These are phyloP conservation scores for Cryptococcus sp. DNA, from an alignment of 1,284 basidiomycete species.

Conservation along the genomic window DNA sequence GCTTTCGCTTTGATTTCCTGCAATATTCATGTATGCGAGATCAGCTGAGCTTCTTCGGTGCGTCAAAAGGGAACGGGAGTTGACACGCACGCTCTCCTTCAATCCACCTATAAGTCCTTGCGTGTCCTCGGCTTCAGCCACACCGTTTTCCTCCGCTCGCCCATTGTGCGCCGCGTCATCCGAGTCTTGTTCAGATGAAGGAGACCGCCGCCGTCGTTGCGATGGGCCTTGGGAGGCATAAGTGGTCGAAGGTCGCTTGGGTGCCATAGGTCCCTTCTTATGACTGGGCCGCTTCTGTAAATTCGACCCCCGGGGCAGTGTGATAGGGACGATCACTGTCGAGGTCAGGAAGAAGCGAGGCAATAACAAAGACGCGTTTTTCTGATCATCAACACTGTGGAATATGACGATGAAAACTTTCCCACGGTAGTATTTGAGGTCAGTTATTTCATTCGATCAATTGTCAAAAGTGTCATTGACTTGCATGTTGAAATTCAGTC, in stretches of 20 bases:
- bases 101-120: constrained; percentile 14
- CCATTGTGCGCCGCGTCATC: constrained; percentile 10
- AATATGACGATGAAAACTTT: background rate
- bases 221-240: constrained; percentile 11
- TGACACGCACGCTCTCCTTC: constrained; percentile 15
- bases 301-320: constrained; percentile 12
- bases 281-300: no score
- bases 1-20: constrained; percentile 39
- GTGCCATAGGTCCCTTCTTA: constrained; percentile 2
- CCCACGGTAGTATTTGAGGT: background rate
- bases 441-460: no score
- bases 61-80: background rate
- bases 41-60: background rate
- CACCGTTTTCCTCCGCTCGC: constrained; percentile 9
- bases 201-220: constrained; percentile 7
- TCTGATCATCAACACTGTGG: background rate
- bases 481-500: no score
- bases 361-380: background rate
- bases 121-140: constrained; percentile 4
- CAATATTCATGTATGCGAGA: background rate
- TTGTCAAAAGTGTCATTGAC: no score
- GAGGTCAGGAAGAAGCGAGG: background rate
- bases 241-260: constrained; percentile 8
- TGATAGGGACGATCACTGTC: constrained; percentile 12
- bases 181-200: constrained; percentile 6